phyloP scores from a whole-genome alignment of 2,329 filamentous ascomycete species.

The Leptographium flavum region DNA sequence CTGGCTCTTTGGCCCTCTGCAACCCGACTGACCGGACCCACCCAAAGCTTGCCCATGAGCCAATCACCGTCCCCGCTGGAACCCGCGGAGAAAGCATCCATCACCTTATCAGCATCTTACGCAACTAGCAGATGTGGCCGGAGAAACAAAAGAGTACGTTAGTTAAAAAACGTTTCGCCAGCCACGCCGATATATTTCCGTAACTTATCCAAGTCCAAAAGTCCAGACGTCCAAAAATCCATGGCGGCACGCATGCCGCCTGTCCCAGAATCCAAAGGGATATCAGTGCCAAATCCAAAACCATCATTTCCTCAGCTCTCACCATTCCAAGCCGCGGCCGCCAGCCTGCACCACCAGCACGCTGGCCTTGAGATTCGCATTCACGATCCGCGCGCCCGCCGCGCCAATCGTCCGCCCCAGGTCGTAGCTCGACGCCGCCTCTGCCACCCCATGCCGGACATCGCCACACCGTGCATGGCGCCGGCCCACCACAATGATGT shows the following conservation, averaged over 20 bases:
- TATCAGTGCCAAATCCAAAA: neutral
- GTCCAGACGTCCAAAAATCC: neutral
- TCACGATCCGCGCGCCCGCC: constrained; percentile 46
- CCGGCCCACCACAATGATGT: constrained; percentile 55
- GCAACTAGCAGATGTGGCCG: too few species aligned
- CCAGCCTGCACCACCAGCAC: constrained; percentile 55
- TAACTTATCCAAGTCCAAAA: too few species aligned
- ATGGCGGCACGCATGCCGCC: neutral
- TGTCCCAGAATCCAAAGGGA: neutral
- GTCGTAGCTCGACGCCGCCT: constrained; percentile 19
- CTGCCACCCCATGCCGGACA: constrained; percentile 6
- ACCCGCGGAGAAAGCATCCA: neutral
- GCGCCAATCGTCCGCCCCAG: constrained; percentile 40
- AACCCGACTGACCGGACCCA: neutral
- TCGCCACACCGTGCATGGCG: constrained; percentile 21
- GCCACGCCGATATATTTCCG: too few species aligned
- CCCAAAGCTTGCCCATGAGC: neutral
- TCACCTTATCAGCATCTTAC: neutral
- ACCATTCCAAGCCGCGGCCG: constrained; percentile 9
- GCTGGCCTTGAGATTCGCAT: constrained; percentile 47
- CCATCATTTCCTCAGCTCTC: neutral
- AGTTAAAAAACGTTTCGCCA: too few species aligned
- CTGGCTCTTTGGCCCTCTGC: too few species aligned
- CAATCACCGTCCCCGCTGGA: neutral
- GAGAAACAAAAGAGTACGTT: too few species aligned